phyloP scores from a whole-genome alignment of 2,329 filamentous ascomycete genomes.

The Aspergillus glaucus region DNA sequence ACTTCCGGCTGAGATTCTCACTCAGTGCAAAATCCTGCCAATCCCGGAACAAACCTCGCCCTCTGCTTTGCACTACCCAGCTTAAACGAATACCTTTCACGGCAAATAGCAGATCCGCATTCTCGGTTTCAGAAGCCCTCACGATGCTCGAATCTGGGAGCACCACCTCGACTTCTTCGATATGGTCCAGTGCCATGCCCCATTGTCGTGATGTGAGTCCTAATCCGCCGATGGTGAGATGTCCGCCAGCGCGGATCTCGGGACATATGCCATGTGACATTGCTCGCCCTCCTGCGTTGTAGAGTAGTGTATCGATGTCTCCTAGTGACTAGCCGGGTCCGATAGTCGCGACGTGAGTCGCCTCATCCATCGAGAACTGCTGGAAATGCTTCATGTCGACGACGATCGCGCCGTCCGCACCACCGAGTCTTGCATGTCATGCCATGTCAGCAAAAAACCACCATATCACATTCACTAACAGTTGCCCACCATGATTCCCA shows the following conservation, averaged over 20 bases:
- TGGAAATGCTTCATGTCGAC: conserved; percentile 27
- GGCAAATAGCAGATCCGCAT: conserved; percentile 31
- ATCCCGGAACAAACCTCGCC: conserved; percentile 46
- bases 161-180: conserved; percentile 45
- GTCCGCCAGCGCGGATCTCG: conserved; percentile 35
- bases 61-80: conserved; percentile 45
- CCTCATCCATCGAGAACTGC: conserved; percentile 25
- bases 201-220: conserved; percentile 42
- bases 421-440: conserved; percentile 24
- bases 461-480: no score
- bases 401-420: conserved; percentile 24
- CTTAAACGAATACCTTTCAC: conserved; percentile 46
- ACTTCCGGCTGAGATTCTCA: conserved; percentile 51
- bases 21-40: conserved; percentile 56
- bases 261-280: conserved; percentile 36
- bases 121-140: conserved; percentile 19
- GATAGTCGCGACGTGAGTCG: conserved; percentile 27
- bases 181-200: conserved; percentile 48
- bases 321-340: conserved; percentile 30
- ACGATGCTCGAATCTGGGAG: conserved; percentile 35
- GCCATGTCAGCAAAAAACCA: not conserved
- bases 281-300: conserved; percentile 24
- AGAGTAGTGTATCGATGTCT: conserved; percentile 26
- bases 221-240: conserved; percentile 35
- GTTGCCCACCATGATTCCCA: conserved; percentile 41